phyloP scores from a whole-genome alignment of 2,329 filamentous ascomycete species.

The Arachnopeziza araneosa region DNA sequence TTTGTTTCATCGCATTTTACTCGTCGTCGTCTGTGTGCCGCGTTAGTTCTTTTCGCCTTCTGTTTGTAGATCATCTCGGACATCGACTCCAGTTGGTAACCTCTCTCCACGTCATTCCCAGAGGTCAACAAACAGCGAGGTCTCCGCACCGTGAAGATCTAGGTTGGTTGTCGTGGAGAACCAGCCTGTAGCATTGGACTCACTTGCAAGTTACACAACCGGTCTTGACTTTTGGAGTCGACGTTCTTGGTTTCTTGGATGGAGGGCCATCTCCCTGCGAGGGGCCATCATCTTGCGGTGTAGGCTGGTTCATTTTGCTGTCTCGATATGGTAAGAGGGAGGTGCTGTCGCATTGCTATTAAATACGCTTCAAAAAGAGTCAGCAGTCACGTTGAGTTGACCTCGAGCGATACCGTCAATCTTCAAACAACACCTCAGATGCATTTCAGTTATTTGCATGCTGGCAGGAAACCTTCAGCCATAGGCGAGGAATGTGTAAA shows the following conservation, averaged over 20 bases:
- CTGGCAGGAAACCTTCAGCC: background rate
- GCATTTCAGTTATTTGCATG: background rate
- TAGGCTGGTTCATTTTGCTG: background rate
- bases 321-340: background rate
- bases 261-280: too few relatives aligned
- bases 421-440: background rate
- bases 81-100: background rate
- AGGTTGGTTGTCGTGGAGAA: background rate
- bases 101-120: background rate
- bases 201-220: background rate
- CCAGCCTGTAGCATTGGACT: background rate
- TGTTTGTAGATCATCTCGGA: background rate
- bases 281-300: background rate
- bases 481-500: background rate
- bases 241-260: background rate
- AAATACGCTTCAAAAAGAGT: background rate
- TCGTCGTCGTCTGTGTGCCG: constrained; percentile 33
- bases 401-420: background rate
- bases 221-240: background rate
- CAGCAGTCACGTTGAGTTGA: background rate
- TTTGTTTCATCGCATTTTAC: constrained; percentile 61
- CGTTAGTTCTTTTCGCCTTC: background rate
- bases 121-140: background rate
- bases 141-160: background rate
- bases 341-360: background rate